phyloP scores from a whole-genome alignment of 495 filamentous ascomycete species.

The Chaetomium tenue region DNA sequence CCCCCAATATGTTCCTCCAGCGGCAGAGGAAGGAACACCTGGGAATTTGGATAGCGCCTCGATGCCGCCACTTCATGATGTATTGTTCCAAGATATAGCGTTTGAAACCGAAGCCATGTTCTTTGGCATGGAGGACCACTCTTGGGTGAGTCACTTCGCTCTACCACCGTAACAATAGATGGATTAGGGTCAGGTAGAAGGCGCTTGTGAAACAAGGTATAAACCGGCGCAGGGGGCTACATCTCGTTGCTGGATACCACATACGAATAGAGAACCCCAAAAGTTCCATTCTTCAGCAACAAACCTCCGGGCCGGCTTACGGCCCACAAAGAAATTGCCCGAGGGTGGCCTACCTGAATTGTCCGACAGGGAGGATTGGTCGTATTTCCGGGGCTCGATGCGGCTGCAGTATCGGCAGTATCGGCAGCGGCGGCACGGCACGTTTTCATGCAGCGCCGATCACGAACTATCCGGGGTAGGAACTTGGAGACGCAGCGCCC shows the following conservation, averaged over 20 bases:
- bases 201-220: too few relatives aligned
- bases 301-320: too few relatives aligned
- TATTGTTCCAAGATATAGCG: background rate
- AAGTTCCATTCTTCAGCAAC: too few relatives aligned
- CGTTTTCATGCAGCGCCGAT: constrained; percentile 4
- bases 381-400: background rate
- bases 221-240: too few relatives aligned
- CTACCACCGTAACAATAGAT: background rate
- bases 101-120: background rate
- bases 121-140: constrained; percentile 1
- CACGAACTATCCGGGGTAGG: background rate
- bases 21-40: background rate
- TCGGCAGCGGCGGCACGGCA: background rate
- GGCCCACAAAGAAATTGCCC: background rate
- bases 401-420: background rate
- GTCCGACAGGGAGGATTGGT: background rate
- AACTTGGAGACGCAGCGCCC: background rate
- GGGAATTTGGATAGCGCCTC: background rate
- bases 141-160: background rate
- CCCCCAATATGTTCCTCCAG: background rate
- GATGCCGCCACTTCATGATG: background rate
- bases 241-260: too few relatives aligned
- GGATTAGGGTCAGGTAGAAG: background rate
- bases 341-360: background rate
- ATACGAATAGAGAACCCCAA: too few relatives aligned